Percentiles rank a stretch among this genome's conserved stretches.
Conservation (phyloP, 805 yeast genomes). For the Schwanniomyces vanrijiae region DNA sequence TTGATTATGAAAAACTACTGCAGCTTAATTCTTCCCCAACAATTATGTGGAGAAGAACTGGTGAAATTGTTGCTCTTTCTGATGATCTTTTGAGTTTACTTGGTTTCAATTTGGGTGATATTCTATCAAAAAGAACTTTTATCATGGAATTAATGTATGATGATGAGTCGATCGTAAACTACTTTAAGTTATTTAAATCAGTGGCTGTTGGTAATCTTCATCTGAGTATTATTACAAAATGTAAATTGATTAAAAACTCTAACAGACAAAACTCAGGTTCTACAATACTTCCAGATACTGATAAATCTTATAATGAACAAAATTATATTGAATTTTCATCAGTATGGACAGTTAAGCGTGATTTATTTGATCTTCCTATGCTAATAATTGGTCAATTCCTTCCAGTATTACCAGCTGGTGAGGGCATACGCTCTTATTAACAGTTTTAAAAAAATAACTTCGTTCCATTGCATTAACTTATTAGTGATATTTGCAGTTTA, state of each 20-base stretch:
- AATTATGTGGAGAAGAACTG: constrained; percentile 82
- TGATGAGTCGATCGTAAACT: constrained; percentile 69
- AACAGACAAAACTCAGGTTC: constrained; percentile 10
- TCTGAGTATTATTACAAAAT: constrained; percentile 51
- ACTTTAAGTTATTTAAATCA: constrained; percentile 68
- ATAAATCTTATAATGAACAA: constrained; percentile 16
- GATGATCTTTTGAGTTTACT: constrained; percentile 71
- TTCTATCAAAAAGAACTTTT: constrained; percentile 59
- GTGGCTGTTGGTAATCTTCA: constrained; percentile 69
- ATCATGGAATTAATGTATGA: constrained; percentile 78
- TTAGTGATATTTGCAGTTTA: not conserved
- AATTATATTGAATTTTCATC: constrained; percentile 63
- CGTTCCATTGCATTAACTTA: not conserved
- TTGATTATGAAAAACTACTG: constrained; percentile 45
- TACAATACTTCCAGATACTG: constrained; percentile 10
- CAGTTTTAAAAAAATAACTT: not conserved
- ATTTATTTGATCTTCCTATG: constrained; percentile 83
- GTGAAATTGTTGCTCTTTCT: constrained; percentile 78
- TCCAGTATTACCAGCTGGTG: constrained; percentile 52
- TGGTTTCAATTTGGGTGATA: constrained; percentile 58
- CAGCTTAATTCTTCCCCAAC: constrained; percentile 72
- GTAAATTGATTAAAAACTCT: constrained; percentile 42
- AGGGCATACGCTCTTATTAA: constrained; percentile 32
- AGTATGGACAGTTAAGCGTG: constrained; percentile 84
- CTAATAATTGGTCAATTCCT: constrained; percentile 78